Conservation (phyloP, 169 alveolate species). For the Eimeria maxima region DNA sequence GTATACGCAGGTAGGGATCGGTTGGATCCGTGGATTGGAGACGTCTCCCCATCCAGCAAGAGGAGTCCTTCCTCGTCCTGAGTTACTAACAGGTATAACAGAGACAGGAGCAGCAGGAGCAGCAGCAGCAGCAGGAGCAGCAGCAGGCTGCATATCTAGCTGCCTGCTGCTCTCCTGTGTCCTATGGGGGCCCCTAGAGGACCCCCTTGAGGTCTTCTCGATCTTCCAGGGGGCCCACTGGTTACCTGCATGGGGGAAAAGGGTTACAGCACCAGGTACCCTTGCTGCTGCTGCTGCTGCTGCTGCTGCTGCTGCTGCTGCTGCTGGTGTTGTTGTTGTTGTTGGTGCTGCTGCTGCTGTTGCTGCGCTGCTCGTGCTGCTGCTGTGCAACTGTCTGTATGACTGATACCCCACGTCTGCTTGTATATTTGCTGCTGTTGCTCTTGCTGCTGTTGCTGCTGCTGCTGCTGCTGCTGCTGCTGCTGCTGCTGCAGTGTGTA, state of each 20-base stretch:
- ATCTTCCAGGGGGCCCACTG: slow-evolving; percentile 72
- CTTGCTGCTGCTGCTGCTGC: slow-evolving; percentile 22
- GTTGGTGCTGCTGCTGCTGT: too few species aligned
- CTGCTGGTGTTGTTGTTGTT: too few species aligned
- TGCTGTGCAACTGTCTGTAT: too few species aligned
- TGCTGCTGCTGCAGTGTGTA: slow-evolving; percentile 52
- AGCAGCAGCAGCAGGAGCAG: slow-evolving; percentile 14
- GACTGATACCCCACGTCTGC: too few species aligned
- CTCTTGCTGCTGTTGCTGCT: too few species aligned
- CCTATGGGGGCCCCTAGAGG: slow-evolving; percentile 81
- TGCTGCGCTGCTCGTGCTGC: too few species aligned
- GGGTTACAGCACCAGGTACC: slow-evolving; percentile 77
- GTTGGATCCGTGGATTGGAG: too few species aligned
- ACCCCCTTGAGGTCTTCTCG: slow-evolving; percentile 82
- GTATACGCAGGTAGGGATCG: too few species aligned
- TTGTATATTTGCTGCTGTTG: too few species aligned
- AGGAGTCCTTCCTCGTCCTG: too few species aligned
- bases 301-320: too few species aligned
- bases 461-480: slow-evolving; percentile 59
- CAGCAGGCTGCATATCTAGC: background rate
- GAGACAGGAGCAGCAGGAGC: slow-evolving; percentile 4
- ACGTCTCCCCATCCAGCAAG: too few species aligned
- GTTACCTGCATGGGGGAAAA: slow-evolving; percentile 82
- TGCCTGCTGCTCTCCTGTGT: slow-evolving; percentile 28
- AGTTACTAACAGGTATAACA: background rate